These are phyloP conservation scores for Solanum gracilifrons DNA, from an alignment of 257 asterid species.

Conservation along the genomic window DNA sequence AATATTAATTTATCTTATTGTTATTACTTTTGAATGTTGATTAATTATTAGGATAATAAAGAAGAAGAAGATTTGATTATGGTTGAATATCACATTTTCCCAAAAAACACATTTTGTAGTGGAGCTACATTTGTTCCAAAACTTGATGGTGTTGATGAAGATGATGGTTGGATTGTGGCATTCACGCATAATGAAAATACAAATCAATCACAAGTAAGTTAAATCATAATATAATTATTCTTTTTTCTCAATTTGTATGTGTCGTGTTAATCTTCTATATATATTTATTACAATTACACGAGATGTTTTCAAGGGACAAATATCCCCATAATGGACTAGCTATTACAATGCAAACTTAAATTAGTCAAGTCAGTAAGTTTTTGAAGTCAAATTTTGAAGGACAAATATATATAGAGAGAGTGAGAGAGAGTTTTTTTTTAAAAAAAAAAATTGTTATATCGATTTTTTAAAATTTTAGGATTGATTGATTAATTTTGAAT, in stretches of 20 bases:
- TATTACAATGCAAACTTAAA: too few species aligned
- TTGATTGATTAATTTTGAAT: too few species aligned
- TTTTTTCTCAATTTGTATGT: not conserved
- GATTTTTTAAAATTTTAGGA: too few species aligned
- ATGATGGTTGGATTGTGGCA: constrained; percentile 27
- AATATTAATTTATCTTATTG: not conserved
- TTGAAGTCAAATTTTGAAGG: too few species aligned
- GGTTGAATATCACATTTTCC: constrained; percentile 13
- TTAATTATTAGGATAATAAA: not conserved
- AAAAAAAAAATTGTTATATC: too few species aligned
- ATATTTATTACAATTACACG: not conserved
- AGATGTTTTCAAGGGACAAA: not conserved
- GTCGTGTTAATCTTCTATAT: not conserved
- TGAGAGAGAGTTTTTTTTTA: too few species aligned
- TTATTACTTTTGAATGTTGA: not conserved
- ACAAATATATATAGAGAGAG: too few species aligned
- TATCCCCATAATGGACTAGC: too few species aligned
- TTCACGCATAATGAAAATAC: constrained; percentile 11
- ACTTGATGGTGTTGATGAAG: constrained; percentile 3
- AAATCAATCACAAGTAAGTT: constrained; percentile 9
- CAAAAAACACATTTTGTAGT: constrained; percentile 11
- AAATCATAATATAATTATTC: not conserved
- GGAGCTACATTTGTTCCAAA: constrained; percentile 21
- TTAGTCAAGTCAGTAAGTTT: too few species aligned
- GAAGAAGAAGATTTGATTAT: not conserved